A percentile compares a stretch with the other conserved stretches of the same genome.
Evolutionary conservation across 441 rosid species (phyloP).

Genomic region (Geranium incanum): DNA sequence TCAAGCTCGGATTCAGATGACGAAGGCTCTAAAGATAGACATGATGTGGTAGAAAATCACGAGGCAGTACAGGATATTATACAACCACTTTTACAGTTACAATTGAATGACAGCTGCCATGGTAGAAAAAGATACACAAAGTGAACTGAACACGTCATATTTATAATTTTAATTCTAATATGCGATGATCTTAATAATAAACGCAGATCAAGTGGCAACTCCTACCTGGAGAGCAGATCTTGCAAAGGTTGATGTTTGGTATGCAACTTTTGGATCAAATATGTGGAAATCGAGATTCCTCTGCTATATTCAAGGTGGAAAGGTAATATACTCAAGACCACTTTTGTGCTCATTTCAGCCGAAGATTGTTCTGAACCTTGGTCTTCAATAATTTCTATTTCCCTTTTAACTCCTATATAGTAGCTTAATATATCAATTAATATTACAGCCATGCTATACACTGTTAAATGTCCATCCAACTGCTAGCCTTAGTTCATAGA

Average conservation of each 20-base stretch:
- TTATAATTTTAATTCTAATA: background rate
- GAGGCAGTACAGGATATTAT: constrained; percentile 34
- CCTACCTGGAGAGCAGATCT: constrained; percentile 65
- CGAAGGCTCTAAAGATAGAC: constrained; percentile 34
- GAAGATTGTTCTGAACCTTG: background rate
- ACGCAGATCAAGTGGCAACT: constrained; percentile 29
- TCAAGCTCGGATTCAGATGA: constrained; percentile 60
- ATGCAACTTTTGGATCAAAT: constrained; percentile 82
- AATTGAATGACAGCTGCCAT: constrained; percentile 36
- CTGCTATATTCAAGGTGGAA: constrained; percentile 85
- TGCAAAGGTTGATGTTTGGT: constrained; percentile 67
- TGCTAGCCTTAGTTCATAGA: background rate
- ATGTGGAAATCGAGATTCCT: constrained; percentile 79
- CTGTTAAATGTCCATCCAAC: background rate
- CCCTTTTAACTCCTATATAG: background rate
- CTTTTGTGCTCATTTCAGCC: background rate
- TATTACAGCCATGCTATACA: background rate
- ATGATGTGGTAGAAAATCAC: constrained; percentile 21
- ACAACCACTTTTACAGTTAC: constrained; percentile 51
- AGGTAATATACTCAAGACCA: constrained; percentile 36
- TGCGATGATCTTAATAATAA: constrained; percentile 7
- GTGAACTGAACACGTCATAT: background rate
- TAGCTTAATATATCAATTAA: constrained; percentile 4
- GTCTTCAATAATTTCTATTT: background rate
- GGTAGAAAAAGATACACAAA: constrained; percentile 26